phyloP scores from a whole-genome alignment of 2,329 filamentous ascomycete genomes.

The Hypoxylon sp. region DNA sequence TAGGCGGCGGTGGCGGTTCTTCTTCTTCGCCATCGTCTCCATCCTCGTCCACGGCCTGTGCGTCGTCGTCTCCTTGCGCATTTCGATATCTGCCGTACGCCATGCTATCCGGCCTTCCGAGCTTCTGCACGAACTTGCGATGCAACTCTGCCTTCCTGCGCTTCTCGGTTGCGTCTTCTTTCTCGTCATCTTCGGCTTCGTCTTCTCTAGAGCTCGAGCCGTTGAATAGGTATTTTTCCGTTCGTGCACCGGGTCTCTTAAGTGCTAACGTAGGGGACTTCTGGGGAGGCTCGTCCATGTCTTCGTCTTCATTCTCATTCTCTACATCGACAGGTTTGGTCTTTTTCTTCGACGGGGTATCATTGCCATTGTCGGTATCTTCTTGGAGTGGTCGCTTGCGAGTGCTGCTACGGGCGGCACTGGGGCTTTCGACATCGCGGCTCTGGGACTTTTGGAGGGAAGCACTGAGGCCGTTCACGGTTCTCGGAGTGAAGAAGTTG shows the following conservation, averaged over 20 bases:
- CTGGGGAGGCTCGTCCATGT: conserved; percentile 49
- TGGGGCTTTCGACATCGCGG: conserved; percentile 41
- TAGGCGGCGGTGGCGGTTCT: conserved; percentile 57
- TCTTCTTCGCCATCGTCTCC: conserved; percentile 66
- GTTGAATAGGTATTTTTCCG: conserved; percentile 62
- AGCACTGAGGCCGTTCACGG: conserved; percentile 57
- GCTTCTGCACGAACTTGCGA: conserved; percentile 85
- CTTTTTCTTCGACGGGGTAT: conserved; percentile 56
- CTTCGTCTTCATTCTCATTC: conserved; percentile 50
- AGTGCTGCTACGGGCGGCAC: conserved; percentile 41
- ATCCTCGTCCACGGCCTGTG: conserved; percentile 57
- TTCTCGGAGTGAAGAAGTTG: conserved; percentile 79
- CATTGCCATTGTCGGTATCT: conserved; percentile 55
- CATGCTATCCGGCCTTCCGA: conserved; percentile 86
- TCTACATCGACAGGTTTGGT: conserved; percentile 54
- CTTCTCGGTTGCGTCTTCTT: conserved; percentile 57
- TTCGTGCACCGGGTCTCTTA: conserved; percentile 51
- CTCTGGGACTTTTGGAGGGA: conserved; percentile 47
- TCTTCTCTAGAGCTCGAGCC: conserved; percentile 55
- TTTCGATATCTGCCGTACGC: conserved; percentile 70
- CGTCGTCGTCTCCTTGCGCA: conserved; percentile 61
- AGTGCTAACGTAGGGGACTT: conserved; percentile 32
- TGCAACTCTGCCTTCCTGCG: conserved; percentile 77
- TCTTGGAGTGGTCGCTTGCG: conserved; percentile 63
- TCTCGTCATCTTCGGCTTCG: conserved; percentile 48